Evolutionary conservation across 2,329 filamentous ascomycete species (phyloP).

Genomic region (Escovopsis sp.): DNA sequence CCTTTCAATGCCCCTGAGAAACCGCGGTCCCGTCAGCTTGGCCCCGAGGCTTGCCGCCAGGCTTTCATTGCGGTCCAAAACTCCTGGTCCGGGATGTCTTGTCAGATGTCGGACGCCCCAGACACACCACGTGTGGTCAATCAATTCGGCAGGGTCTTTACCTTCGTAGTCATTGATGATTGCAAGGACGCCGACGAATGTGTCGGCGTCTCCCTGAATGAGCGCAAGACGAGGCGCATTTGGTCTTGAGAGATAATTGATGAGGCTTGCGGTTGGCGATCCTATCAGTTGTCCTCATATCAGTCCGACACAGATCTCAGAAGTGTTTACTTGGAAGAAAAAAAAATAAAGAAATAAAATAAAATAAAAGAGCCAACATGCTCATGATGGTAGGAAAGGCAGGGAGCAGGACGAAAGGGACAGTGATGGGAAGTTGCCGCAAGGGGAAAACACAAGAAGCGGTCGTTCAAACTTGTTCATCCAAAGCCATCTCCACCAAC

Average conservation of each 20-base stretch:
- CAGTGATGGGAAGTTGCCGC: too few species aligned
- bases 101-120: conserved; percentile 2
- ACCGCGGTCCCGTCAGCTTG: conserved; percentile 64
- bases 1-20: conserved; percentile 75
- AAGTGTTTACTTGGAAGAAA: too few species aligned
- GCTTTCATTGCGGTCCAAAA: conserved; percentile 73
- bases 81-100: conserved; percentile 31
- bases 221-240: conserved; percentile 31
- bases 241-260: conserved; percentile 39
- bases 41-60: conserved; percentile 75
- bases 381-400: too few species aligned
- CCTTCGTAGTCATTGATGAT: conserved; percentile 68
- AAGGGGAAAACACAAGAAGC: too few species aligned
- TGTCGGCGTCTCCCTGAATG: conserved; percentile 45
- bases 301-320: too few species aligned
- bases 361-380: too few species aligned
- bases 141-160: conserved; percentile 12
- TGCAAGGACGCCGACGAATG: conserved; percentile 56
- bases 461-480: too few species aligned
- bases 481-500: too few species aligned
- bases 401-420: too few species aligned
- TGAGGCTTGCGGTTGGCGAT: conserved; percentile 16
- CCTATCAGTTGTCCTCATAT: neutral
- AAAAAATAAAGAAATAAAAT: too few species aligned
- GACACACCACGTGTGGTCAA: too few species aligned